Evolutionary conservation across 148 eudicot species (phyloP).

Genomic region (Rhododendron ferrugineum): DNA sequence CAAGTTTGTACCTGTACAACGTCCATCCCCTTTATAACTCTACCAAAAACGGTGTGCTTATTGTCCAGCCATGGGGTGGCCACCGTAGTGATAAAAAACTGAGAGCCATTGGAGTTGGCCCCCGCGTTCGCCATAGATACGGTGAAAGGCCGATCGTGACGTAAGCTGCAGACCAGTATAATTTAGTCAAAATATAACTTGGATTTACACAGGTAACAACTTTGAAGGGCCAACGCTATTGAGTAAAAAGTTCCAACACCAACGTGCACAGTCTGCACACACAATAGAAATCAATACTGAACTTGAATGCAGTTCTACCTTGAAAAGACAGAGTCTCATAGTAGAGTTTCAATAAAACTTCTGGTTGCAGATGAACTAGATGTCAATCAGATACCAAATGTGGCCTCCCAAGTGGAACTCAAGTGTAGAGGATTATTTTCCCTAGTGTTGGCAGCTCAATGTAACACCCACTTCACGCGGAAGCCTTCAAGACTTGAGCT

Average conservation of each 20-base stretch:
- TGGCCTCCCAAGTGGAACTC: too few species aligned
- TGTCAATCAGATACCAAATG: neutral
- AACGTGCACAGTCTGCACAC: neutral
- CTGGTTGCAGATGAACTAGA: neutral
- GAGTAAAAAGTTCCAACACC: neutral
- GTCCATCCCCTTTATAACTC: slow-evolving; percentile 93
- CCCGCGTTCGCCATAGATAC: slow-evolving; percentile 99
- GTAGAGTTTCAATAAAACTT: neutral
- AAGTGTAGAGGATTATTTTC: too few species aligned
- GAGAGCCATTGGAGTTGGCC: slow-evolving; percentile 92
- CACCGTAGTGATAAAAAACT: slow-evolving; percentile 95
- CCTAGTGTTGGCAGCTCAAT: too few species aligned
- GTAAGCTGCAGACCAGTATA: slow-evolving; percentile 51
- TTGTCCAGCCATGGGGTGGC: slow-evolving; percentile 99
- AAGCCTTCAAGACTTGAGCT: too few species aligned
- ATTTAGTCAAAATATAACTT: neutral
- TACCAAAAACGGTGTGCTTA: slow-evolving; percentile 97
- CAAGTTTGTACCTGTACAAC: slow-evolving; percentile 78
- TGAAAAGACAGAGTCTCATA: neutral
- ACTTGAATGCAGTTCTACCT: neutral
- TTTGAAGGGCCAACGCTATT: neutral
- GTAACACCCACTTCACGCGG: too few species aligned
- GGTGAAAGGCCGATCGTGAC: slow-evolving; percentile 98
- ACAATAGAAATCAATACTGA: neutral
- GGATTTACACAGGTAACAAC: neutral